Conservation (phyloP, 805 yeast species). For the Clavispora fructus region DNA sequence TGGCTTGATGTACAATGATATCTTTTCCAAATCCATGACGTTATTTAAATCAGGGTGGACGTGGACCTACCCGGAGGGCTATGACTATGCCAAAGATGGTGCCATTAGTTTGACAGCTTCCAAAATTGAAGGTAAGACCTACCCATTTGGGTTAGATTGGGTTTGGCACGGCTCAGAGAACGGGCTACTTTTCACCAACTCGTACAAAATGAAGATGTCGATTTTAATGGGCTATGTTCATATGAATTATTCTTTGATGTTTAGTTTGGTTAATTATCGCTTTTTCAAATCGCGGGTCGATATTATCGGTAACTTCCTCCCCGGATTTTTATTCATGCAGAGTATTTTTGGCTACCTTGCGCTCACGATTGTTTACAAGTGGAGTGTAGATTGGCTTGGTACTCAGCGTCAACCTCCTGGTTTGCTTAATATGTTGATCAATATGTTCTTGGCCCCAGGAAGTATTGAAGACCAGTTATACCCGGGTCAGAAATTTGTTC, state of each 20-base stretch:
- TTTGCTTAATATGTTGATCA: slow-evolving; percentile 66
- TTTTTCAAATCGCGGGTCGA: slow-evolving; percentile 58
- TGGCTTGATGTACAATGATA: slow-evolving; percentile 67
- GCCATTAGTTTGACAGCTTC: slow-evolving; percentile 39
- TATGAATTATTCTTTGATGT: slow-evolving; percentile 66
- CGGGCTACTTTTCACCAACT: slow-evolving; percentile 61
- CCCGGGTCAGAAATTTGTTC: slow-evolving; percentile 60
- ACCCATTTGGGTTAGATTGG: slow-evolving; percentile 62
- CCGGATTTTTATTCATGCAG: slow-evolving; percentile 72
- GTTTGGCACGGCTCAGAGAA: slow-evolving; percentile 82
- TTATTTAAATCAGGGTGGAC: slow-evolving; percentile 67
- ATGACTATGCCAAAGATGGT: slow-evolving; percentile 21
- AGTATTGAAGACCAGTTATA: slow-evolving; percentile 59
- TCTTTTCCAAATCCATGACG: slow-evolving; percentile 66
- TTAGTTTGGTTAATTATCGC: slow-evolving; percentile 59
- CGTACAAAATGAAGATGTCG: slow-evolving; percentile 73
- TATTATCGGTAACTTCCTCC: slow-evolving; percentile 66
- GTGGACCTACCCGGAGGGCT: slow-evolving; percentile 48
- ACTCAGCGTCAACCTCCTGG: slow-evolving; percentile 65
- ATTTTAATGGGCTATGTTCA: slow-evolving; percentile 71
- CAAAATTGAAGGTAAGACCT: slow-evolving; percentile 41
- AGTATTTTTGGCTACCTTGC: slow-evolving; percentile 69
- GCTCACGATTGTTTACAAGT: slow-evolving; percentile 63
- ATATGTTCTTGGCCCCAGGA: slow-evolving; percentile 74
- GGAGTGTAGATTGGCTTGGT: slow-evolving; percentile 68